Evolutionary conservation across 2,329 filamentous ascomycete species (phyloP).

Genomic region (Eurotiales sp.): DNA sequence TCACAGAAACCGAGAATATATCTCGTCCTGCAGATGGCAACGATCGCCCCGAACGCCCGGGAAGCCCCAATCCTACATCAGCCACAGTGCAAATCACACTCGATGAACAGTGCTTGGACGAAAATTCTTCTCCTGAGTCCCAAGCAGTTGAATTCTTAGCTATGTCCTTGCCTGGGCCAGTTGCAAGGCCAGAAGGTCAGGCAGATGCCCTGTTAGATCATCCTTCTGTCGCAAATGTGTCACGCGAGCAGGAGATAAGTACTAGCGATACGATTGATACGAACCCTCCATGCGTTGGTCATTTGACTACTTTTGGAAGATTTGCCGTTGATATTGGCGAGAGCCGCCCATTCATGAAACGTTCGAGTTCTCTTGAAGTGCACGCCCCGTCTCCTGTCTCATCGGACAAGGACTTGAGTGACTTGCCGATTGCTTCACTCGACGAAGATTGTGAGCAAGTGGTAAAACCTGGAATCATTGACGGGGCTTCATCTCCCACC

Average conservation of each 20-base stretch:
- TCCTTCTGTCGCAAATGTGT: not conserved
- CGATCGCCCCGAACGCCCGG: not conserved
- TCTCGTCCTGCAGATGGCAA: slow-evolving; percentile 1
- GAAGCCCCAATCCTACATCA: not conserved
- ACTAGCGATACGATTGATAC: not conserved
- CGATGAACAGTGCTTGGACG: not conserved
- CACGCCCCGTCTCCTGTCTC: slow-evolving; percentile 9
- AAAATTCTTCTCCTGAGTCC: not conserved
- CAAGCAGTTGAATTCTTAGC: not conserved
- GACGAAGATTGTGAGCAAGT: not conserved
- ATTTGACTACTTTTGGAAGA: not conserved
- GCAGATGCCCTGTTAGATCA: not conserved
- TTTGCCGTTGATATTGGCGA: not conserved
- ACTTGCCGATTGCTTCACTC: not conserved
- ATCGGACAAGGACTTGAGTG: not conserved
- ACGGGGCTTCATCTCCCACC: not conserved
- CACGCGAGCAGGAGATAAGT: not conserved
- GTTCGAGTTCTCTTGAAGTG: slow-evolving; percentile 13
- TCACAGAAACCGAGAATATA: too few relatives aligned
- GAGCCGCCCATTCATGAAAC: not conserved
- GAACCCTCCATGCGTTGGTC: not conserved
- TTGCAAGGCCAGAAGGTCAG: not conserved
- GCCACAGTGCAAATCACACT: slow-evolving; percentile 1
- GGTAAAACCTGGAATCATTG: not conserved
- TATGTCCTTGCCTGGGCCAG: not conserved